phyloP scores from a whole-genome alignment of 73 alveolate species.

The Paramecium caudatum region DNA sequence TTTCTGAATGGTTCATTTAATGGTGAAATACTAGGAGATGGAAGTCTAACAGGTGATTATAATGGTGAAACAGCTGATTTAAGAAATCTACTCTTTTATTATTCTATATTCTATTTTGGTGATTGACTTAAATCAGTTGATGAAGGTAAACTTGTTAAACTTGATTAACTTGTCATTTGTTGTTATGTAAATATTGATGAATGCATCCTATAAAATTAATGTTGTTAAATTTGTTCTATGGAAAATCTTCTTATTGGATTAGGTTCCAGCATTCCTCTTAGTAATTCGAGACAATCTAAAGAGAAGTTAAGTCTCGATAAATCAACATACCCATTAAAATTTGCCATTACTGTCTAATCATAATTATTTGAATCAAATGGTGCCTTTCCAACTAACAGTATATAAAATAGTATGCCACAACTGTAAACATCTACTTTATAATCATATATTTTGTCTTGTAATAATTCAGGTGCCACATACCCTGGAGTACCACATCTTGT shows the following conservation, averaged over 20 bases:
- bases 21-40: background rate
- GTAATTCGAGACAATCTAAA: slow-evolving; percentile 19
- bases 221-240: slow-evolving; percentile 21
- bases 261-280: slow-evolving; percentile 54
- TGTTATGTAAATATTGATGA: background rate
- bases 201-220: background rate
- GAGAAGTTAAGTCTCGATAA: background rate
- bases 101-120: background rate
- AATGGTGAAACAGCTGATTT: slow-evolving; percentile 8
- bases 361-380: slow-evolving; percentile 79
- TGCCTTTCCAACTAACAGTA: slow-evolving; percentile 77
- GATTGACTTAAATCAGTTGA: background rate
- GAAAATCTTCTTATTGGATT: slow-evolving; percentile 62
- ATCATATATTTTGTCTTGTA: slow-evolving; percentile 78
- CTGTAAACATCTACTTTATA: slow-evolving; percentile 85
- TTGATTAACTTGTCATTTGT: background rate
- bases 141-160: background rate
- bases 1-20: slow-evolving; percentile 8
- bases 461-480: slow-evolving; percentile 84
- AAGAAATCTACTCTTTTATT: background rate
- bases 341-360: slow-evolving; percentile 50
- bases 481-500: slow-evolving; percentile 87
- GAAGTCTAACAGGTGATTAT: background rate
- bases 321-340: slow-evolving; percentile 45
- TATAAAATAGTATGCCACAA: slow-evolving; percentile 81